Conservation (phyloP, 1,284 basidiomycete species). For the Jaminaea rosea region DNA sequence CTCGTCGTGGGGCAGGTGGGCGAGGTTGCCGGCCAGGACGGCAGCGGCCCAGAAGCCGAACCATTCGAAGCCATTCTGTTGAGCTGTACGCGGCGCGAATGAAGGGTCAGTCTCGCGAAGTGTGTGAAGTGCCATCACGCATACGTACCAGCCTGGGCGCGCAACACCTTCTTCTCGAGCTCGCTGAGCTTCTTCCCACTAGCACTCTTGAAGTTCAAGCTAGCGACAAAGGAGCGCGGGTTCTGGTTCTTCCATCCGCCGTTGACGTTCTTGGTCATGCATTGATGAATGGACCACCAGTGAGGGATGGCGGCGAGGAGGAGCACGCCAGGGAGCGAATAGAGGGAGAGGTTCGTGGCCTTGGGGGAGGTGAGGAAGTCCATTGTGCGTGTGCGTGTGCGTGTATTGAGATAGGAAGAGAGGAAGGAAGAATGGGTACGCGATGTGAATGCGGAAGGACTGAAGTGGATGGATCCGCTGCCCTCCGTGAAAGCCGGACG, state of each 20-base stretch:
- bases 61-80: constrained; percentile 13
- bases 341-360: constrained; percentile 16
- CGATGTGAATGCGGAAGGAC: too few relatives aligned
- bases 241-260: constrained; percentile 38
- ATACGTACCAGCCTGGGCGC: constrained; percentile 18
- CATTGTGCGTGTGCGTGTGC: not conserved
- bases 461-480: too few relatives aligned
- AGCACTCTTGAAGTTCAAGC: constrained; percentile 17
- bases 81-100: too few relatives aligned
- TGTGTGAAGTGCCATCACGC: too few relatives aligned
- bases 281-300: constrained; percentile 35
- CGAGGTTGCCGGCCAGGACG: constrained; percentile 26
- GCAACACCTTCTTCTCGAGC: constrained; percentile 21
- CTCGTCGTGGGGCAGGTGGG: constrained; percentile 20
- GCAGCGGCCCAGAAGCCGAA: constrained; percentile 10
- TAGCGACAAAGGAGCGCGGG: constrained; percentile 22
- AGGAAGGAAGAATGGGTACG: too few relatives aligned
- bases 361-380: not conserved
- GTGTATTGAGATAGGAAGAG: too few relatives aligned
- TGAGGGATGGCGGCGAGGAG: constrained; percentile 21
- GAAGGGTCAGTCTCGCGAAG: too few relatives aligned
- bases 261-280: constrained; percentile 22
- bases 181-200: constrained; percentile 15
- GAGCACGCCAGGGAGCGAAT: constrained; percentile 12
- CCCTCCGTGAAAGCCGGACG: too few relatives aligned